Evolutionary conservation across 2,329 filamentous ascomycete genomes (phyloP), one percentile per base, ranked within the genome.

Genomic region (Colletotrichum simmondsii): DNA sequence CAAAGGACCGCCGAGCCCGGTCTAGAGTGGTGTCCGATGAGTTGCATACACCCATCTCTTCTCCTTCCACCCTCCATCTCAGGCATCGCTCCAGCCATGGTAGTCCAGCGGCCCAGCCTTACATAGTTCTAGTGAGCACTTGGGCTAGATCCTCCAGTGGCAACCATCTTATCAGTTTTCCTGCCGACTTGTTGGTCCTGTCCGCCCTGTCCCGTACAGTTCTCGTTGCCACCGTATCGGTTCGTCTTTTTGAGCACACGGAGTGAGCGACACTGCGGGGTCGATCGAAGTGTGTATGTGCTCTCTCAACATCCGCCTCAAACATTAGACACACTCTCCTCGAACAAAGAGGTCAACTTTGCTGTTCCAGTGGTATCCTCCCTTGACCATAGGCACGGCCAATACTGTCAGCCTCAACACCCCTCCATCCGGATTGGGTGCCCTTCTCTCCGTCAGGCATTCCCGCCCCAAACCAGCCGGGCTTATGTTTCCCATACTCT

Each of bases 41-140:
- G 60, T 73, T 73, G 61, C 71, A 73, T 60, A 61, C 35, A 53
- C 46, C 54, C 60, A 52, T 61, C 59, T 28, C 53, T 56, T 65
- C 30, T 56, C 30, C 54, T 52, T 12, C 35, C 8, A 65, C 56
- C 60, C 61, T 61, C 71, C 71, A 35, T 65, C 61, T 49, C 49
- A 60, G 19, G 46, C 19, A 53, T 71, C 24, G 35, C 35, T 61
- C 60, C 28, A 32, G 14, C 46, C 7, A 8, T 37, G 3, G 54
- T 49, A 19, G 22, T 30, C 14, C 71, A 4, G 60, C 30, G 66
- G 28, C 8, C 22, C 61, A 65, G 66, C 71, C 66, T 73, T 71
- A 65, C 54, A 65, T 42, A 57, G 53, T 59, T 42, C 24, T 54
- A 19, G 42, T 32, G 60, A 14, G 42, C 1, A 1, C 16, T 60